Evolutionary conservation across 2,329 filamentous ascomycete species (phyloP).

Genomic region (Ceratocystis harringtonii): DNA sequence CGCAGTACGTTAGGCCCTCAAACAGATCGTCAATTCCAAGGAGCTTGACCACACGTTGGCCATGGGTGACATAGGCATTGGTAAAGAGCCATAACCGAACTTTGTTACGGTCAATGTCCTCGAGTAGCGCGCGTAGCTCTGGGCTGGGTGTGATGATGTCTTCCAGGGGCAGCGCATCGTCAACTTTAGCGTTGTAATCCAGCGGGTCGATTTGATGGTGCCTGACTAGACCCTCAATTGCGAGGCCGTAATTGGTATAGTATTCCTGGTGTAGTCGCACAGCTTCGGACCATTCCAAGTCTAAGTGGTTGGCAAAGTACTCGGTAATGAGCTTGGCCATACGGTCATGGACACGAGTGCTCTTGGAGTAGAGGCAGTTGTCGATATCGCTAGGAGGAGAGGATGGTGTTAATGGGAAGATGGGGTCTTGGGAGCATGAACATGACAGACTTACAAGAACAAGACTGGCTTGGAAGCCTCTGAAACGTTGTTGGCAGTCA

Average conservation of each 20-base stretch:
- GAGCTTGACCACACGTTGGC: conserved; percentile 62
- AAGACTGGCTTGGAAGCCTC: conserved; percentile 27
- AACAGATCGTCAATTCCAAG: conserved; percentile 77
- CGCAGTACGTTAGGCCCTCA: conserved; percentile 88
- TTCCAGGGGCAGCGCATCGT: conserved; percentile 84
- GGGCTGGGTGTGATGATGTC: conserved; percentile 66
- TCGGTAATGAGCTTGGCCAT: conserved; percentile 71
- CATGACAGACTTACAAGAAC: conserved; percentile 27
- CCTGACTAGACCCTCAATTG: conserved; percentile 83
- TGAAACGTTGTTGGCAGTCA: conserved; percentile 1
- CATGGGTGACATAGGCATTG: conserved; percentile 88
- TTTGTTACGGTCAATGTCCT: conserved; percentile 69
- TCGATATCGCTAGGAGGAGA: conserved; percentile 69
- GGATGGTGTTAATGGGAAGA: not conserved
- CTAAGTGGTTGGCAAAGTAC: conserved; percentile 53
- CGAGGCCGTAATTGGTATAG: conserved; percentile 92
- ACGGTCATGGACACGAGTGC: conserved; percentile 68
- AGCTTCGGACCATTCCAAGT: conserved; percentile 63
- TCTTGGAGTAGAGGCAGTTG: conserved; percentile 89
- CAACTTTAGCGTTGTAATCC: conserved; percentile 86
- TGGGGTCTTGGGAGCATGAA: no score
- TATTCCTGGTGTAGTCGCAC: conserved; percentile 75
- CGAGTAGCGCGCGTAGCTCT: conserved; percentile 57
- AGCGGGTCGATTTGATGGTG: conserved; percentile 92
- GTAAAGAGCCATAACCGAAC: conserved; percentile 90